Evolutionary conservation across 2,329 filamentous ascomycete genomes (phyloP).

Genomic region (Mycosphaerelloides madeirae): DNA sequence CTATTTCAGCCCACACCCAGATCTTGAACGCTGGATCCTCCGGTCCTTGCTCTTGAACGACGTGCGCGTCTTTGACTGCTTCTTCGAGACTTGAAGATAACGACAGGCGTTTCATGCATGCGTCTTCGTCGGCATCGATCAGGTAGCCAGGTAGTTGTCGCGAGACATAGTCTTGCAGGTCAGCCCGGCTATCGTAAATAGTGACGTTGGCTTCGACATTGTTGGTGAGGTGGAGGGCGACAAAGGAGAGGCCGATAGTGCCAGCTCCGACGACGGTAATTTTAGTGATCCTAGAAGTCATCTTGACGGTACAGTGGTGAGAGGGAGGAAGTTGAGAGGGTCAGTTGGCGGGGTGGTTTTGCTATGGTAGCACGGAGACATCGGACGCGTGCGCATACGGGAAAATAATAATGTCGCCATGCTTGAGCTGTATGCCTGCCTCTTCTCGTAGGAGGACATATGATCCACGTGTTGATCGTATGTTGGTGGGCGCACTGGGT

Average conservation of each 20-base stretch:
- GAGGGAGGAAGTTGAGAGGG: too few species aligned
- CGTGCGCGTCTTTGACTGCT: constrained; percentile 45
- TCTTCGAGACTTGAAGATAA: constrained; percentile 35
- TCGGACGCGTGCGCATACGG: too few species aligned
- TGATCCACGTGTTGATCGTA: too few species aligned
- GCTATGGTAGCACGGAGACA: too few species aligned
- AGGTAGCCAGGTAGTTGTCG: constrained; percentile 43
- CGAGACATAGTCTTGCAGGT: constrained; percentile 43
- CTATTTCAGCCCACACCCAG: constrained; percentile 49
- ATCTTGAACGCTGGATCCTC: constrained; percentile 51
- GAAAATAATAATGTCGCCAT: too few species aligned
- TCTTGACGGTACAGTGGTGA: neutral
- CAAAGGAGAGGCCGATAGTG: constrained; percentile 54
- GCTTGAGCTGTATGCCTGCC: too few species aligned
- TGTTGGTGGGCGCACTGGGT: too few species aligned
- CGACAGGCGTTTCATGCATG: constrained; percentile 31
- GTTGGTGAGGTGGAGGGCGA: constrained; percentile 49
- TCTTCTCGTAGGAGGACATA: too few species aligned
- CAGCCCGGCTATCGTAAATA: constrained; percentile 49
- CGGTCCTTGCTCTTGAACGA: constrained; percentile 58
- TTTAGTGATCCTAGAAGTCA: constrained; percentile 5
- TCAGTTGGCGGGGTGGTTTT: too few species aligned
- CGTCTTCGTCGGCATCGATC: constrained; percentile 22
- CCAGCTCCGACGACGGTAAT: constrained; percentile 44
- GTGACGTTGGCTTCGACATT: constrained; percentile 39